Percentiles rank a stretch among this genome's conserved stretches.
Evolutionary conservation across 345 rosid species (phyloP).

Genomic region (Eucalyptus erythrocorys): DNA sequence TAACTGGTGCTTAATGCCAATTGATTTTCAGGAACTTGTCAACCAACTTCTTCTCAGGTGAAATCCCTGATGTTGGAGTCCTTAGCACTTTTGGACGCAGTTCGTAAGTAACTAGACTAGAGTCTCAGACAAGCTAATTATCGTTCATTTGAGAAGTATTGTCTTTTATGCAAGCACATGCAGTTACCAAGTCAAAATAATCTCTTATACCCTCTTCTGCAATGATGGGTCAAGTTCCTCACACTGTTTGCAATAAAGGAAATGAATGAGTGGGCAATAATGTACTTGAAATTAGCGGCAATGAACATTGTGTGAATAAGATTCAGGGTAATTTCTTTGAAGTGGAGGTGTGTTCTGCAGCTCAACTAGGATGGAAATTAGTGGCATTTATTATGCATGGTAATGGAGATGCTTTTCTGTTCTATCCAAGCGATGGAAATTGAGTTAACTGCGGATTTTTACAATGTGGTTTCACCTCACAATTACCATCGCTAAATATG

Average conservation of each 20-base stretch:
- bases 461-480: not conserved
- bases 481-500: not conserved
- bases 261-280: not conserved
- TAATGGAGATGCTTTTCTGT: not conserved
- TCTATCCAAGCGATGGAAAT: not conserved
- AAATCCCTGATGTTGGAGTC: constrained; percentile 82
- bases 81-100: constrained; percentile 59
- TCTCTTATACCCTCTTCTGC: not conserved
- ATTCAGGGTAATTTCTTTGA: not conserved
- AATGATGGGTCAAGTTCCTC: not conserved
- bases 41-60: constrained; percentile 87
- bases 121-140: not conserved
- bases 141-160: not conserved
- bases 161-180: not conserved
- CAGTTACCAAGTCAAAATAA: not conserved
- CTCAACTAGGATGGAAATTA: not conserved
- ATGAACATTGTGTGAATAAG: not conserved
- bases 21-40: constrained; percentile 58
- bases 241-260: not conserved
- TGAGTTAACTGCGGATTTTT: not conserved
- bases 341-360: not conserved
- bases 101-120: constrained; percentile 43
- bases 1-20: not conserved
- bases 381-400: not conserved
- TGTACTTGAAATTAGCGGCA: not conserved